A percentile compares a stretch with the other conserved stretches of the same genome.
Evolutionary conservation across 495 filamentous ascomycete genomes (phyloP).

Genomic region (Glarea lozoyensis): DNA sequence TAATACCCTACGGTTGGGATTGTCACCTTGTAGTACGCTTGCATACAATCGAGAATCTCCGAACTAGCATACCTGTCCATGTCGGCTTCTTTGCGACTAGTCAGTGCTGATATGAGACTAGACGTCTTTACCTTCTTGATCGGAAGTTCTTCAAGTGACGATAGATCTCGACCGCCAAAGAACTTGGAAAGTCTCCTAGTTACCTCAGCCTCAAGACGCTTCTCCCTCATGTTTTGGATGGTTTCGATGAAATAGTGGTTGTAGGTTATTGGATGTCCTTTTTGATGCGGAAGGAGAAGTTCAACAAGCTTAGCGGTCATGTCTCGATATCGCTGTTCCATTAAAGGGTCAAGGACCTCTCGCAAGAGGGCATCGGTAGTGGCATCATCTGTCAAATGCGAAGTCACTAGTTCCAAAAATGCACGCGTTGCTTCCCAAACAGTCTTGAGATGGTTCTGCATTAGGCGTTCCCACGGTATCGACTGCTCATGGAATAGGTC

Average conservation of each 20-base stretch:
- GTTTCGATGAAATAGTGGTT: constrained; percentile 39
- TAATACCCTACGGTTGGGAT: too few species aligned
- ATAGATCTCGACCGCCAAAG: too few species aligned
- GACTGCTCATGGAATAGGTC: constrained; percentile 45
- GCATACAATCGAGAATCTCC: too few species aligned
- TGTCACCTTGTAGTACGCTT: too few species aligned
- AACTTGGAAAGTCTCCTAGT: constrained; percentile 7
- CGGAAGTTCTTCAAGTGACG: too few species aligned
- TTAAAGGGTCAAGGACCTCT: constrained; percentile 29
- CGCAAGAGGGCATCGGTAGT: constrained; percentile 31
- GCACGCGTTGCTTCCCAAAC: constrained; percentile 28
- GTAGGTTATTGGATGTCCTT: constrained; percentile 36
- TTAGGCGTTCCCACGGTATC: constrained; percentile 34
- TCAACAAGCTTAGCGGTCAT: constrained; percentile 21
- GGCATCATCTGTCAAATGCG: constrained; percentile 27
- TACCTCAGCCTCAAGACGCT: constrained; percentile 20
- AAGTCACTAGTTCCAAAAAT: constrained; percentile 27
- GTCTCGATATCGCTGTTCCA: constrained; percentile 20
- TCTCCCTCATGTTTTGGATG: constrained; percentile 25
- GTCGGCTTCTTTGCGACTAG: too few species aligned
- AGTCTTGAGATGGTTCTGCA: constrained; percentile 24
- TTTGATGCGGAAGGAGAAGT: constrained; percentile 19
- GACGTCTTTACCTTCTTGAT: too few species aligned
- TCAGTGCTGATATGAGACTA: too few species aligned
- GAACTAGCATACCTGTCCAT: too few species aligned